A percentile compares a stretch with the other conserved stretches of the same genome.
phyloP scores from a whole-genome alignment of 441 rosid genomes.

The Jatropha multifida region DNA sequence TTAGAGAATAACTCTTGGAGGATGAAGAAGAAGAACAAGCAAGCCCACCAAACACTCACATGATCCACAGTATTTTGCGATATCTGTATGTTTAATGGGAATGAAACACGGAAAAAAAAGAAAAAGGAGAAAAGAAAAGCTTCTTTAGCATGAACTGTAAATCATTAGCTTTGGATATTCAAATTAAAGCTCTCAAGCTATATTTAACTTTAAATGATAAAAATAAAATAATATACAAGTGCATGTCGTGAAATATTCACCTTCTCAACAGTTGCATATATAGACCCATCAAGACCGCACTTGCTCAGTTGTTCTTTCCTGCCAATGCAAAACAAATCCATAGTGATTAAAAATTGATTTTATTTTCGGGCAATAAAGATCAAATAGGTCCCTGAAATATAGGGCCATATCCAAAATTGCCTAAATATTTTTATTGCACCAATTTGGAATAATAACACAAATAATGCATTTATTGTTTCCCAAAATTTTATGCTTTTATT shows the following conservation, averaged over 20 bases:
- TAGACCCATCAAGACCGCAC: constrained; percentile 60
- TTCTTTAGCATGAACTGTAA: constrained; percentile 4
- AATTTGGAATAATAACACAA: background rate
- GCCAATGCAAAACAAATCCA: constrained; percentile 25
- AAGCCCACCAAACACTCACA: background rate
- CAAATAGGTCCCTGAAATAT: background rate
- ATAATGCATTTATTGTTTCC: background rate
- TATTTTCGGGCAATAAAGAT: background rate
- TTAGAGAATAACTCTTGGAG: background rate
- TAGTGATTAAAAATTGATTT: background rate
- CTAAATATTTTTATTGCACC: background rate
- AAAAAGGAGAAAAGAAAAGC: background rate
- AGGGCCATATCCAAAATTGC: background rate
- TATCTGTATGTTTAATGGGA: background rate
- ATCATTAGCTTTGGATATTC: background rate
- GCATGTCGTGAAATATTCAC: constrained; percentile 24
- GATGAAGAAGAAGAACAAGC: background rate
- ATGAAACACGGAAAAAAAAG: background rate
- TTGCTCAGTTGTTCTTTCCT: constrained; percentile 60
- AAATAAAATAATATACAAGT: background rate
- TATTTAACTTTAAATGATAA: background rate
- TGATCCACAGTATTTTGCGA: background rate
- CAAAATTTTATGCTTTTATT: too few relatives aligned
- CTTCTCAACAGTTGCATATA: constrained; percentile 43
- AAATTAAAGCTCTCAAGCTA: background rate